A percentile compares a stretch with the other conserved stretches of the same genome.
phyloP scores from a whole-genome alignment of 2,329 filamentous ascomycete species.

The Aspergillus awamori region DNA sequence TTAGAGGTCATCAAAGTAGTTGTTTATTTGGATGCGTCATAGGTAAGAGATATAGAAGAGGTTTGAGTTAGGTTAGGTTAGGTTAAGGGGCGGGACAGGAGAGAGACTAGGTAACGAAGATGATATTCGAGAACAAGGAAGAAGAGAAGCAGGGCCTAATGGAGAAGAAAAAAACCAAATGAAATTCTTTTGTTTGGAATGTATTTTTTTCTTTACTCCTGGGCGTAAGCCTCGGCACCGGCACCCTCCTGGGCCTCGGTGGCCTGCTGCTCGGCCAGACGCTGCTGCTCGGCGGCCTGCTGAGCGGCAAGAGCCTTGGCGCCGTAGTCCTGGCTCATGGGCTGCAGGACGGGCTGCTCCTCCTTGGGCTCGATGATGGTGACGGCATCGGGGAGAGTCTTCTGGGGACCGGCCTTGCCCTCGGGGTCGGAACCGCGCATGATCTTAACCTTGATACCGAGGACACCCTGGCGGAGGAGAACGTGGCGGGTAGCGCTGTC shows the following conservation, averaged over 20 bases:
- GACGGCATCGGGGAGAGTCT: constrained; percentile 96
- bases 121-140: constrained; percentile 15
- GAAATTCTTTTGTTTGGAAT: background rate
- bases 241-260: constrained; percentile 48
- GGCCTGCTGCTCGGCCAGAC: constrained; percentile 62
- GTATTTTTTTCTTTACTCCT: constrained; percentile 45
- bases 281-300: constrained; percentile 57
- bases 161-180: constrained; percentile 28
- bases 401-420: constrained; percentile 97
- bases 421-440: constrained; percentile 99
- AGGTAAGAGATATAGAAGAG: constrained; percentile 34
- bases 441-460: constrained; percentile 99
- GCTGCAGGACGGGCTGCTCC: constrained; percentile 92
- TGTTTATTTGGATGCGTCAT: constrained; percentile 38
- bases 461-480: constrained; percentile 98
- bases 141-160: constrained; percentile 32
- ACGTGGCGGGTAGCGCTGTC: constrained; percentile 98
- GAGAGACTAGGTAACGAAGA: no score
- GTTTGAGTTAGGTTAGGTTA: constrained; percentile 25
- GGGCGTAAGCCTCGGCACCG: constrained; percentile 47
- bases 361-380: constrained; percentile 99
- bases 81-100: constrained; percentile 27
- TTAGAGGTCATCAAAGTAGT: constrained; percentile 33
- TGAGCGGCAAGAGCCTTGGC: constrained; percentile 78
- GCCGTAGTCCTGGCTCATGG: constrained; percentile 97